A percentile compares a stretch with the other conserved stretches of the same genome.
These are phyloP conservation scores for Syncephalis fuscata DNA, from an alignment of 371 early-diverging fungal genomes.

Conservation along the genomic window DNA sequence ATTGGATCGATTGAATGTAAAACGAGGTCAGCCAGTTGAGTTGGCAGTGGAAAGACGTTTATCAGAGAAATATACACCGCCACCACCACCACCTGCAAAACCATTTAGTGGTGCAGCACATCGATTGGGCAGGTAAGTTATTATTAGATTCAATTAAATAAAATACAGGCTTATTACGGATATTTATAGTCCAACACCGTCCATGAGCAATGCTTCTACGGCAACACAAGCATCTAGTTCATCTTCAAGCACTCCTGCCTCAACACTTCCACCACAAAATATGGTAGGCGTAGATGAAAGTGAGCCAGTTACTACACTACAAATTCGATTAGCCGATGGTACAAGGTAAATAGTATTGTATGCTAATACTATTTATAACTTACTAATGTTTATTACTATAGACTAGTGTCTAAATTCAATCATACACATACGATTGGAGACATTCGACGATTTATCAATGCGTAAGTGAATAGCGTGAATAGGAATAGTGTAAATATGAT, in stretches of 20 bases:
- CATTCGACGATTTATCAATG: conserved; percentile 49
- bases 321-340: conserved; percentile 85
- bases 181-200: conserved; percentile 12
- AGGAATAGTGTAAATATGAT: no score
- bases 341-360: conserved; percentile 24
- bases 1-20: conserved; percentile 63
- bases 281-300: conserved; percentile 46
- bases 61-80: conserved; percentile 74
- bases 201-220: conserved; percentile 15
- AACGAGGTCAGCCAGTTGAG: conserved; percentile 81
- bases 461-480: no score
- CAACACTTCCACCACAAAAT: conserved; percentile 13
- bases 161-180: conserved; percentile 1
- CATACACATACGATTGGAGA: conserved; percentile 81
- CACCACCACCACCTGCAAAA: conserved; percentile 52
- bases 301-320: conserved; percentile 70
- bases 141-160: background rate
- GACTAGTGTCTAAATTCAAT: conserved; percentile 74
- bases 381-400: conserved; percentile 7
- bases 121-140: conserved; percentile 49
- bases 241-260: conserved; percentile 12
- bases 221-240: conserved; percentile 17
- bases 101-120: conserved; percentile 77
- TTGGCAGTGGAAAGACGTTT: conserved; percentile 65
- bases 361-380: background rate